Percentiles rank a stretch among this genome's conserved stretches.
Conservation (phyloP, 176 grass and related monocot species). For the Oryza glaberrima region DNA sequence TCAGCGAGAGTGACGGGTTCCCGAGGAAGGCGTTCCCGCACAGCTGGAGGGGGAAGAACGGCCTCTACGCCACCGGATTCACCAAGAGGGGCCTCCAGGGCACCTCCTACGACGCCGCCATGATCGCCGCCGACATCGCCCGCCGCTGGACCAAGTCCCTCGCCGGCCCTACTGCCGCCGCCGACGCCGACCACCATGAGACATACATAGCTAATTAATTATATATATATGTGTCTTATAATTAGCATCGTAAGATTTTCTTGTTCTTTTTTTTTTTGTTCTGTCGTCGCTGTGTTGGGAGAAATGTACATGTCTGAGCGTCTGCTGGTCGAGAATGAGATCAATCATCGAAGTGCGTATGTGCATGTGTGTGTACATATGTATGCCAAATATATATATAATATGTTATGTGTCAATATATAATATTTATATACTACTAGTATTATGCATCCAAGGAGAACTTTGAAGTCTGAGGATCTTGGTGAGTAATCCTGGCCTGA, state of each 20-base stretch:
- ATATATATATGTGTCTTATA: background rate
- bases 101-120: slow-evolving; percentile 64
- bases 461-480: background rate
- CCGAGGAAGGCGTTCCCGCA: slow-evolving; percentile 68
- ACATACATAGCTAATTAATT: background rate
- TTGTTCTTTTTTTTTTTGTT: background rate
- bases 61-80: slow-evolving; percentile 75
- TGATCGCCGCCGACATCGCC: slow-evolving; percentile 70
- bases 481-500: background rate
- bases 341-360: background rate
- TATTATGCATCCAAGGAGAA: background rate
- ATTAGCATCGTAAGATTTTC: background rate
- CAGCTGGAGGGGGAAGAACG: slow-evolving; percentile 77
- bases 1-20: slow-evolving; percentile 62
- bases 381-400: background rate
- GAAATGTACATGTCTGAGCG: background rate
- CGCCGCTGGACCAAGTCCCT: slow-evolving; percentile 49
- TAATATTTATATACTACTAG: no score
- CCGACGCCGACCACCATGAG: background rate
- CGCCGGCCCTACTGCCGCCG: background rate
- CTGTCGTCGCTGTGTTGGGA: background rate
- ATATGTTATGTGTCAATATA: background rate
- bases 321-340: background rate
- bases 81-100: slow-evolving; percentile 70
- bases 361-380: background rate